phyloP scores from a whole-genome alignment of 1,139 yeast species.

The Nakaseomyces nivariensis region DNA sequence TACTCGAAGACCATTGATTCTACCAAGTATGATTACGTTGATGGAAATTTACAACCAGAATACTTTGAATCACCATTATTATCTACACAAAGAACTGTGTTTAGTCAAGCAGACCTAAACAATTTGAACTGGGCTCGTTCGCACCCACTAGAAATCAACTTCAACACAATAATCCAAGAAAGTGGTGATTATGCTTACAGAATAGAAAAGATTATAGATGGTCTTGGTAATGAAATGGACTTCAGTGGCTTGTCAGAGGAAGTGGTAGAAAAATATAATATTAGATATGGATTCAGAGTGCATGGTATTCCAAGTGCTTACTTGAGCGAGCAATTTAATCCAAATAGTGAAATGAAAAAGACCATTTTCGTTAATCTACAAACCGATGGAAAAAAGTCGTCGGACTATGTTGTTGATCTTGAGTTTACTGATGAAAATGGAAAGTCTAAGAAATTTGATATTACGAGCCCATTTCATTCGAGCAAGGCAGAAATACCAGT shows the following conservation, averaged over 20 bases:
- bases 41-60: constrained; percentile 42
- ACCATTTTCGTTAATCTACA: constrained; percentile 35
- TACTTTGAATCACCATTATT: constrained; percentile 32
- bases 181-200: constrained; percentile 58
- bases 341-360: constrained; percentile 35
- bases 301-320: constrained; percentile 51
- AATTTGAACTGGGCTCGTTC: constrained; percentile 46
- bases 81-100: constrained; percentile 15
- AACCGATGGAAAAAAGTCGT: constrained; percentile 11
- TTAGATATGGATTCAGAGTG: constrained; percentile 48
- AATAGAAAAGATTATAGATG: constrained; percentile 60
- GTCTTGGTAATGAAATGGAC: constrained; percentile 58
- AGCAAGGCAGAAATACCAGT: constrained; percentile 13
- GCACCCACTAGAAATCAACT: constrained; percentile 38
- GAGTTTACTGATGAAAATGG: constrained; percentile 31
- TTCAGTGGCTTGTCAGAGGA: constrained; percentile 34
- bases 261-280: constrained; percentile 34
- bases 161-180: constrained; percentile 39
- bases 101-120: constrained; percentile 29
- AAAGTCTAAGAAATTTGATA: constrained; percentile 22
- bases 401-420: constrained; percentile 32
- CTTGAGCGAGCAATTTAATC: constrained; percentile 30
- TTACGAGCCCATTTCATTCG: constrained; percentile 12
- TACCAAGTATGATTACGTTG: constrained; percentile 34
- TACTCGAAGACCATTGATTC: constrained; percentile 52